Conservation (phyloP, 2,329 filamentous ascomycete species). For the Colletotrichum echinochloae region DNA sequence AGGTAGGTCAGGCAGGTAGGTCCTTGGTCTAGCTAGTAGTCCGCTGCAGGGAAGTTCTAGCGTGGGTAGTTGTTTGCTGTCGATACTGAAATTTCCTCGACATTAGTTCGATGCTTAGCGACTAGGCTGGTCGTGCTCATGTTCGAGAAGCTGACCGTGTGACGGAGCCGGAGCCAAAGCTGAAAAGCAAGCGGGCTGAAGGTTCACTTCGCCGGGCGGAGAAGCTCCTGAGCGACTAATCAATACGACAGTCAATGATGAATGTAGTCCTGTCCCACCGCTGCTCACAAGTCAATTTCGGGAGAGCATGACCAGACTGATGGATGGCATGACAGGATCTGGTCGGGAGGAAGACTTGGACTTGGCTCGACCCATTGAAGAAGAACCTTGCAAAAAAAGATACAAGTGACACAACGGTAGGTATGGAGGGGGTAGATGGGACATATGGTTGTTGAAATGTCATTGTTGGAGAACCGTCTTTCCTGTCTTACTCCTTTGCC, state of each 20-base stretch:
- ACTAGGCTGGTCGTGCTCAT: neutral
- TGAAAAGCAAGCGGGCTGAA: too few species aligned
- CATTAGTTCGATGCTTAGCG: too few species aligned
- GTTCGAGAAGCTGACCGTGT: too few species aligned
- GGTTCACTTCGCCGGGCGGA: too few species aligned
- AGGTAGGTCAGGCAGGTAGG: too few species aligned
- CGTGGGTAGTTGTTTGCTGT: neutral
- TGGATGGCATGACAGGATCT: neutral
- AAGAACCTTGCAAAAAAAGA: neutral
- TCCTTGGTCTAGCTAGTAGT: too few species aligned
- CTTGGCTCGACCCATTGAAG: neutral
- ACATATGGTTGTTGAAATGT: slow-evolving; percentile 5
- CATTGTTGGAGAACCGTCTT: slow-evolving; percentile 7
- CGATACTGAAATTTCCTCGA: neutral
- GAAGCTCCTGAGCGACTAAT: neutral
- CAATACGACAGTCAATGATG: neutral
- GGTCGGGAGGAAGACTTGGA: too few species aligned
- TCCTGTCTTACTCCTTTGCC: slow-evolving; percentile 9
- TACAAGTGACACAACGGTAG: neutral
- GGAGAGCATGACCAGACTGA: neutral
- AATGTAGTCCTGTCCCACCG: too few species aligned
- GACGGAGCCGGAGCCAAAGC: too few species aligned
- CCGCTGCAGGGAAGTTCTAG: neutral
- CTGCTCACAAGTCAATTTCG: neutral
- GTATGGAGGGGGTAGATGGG: neutral